phyloP scores from a whole-genome alignment of 768 basidiomycete species.

The Termitomyces sp. region DNA sequence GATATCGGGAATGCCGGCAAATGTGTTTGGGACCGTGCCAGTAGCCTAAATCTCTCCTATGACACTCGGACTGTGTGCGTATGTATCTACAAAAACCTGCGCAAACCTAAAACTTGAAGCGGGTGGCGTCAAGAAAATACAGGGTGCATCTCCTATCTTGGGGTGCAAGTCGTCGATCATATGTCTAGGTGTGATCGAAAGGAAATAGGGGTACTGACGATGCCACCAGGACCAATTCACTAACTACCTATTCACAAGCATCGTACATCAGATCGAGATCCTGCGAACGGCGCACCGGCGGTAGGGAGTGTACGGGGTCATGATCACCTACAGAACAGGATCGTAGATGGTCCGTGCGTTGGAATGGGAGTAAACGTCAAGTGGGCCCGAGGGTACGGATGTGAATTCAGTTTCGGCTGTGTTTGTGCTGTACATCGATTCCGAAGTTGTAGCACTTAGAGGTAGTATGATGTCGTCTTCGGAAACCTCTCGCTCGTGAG shows the following conservation, averaged over 20 bases:
- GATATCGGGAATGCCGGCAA: too few species aligned
- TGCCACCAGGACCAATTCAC: constrained; percentile 5
- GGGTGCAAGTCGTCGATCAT: constrained; percentile 4
- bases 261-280: constrained; percentile 2
- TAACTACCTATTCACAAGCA: neutral
- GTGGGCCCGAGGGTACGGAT: too few species aligned
- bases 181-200: neutral
- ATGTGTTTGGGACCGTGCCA: too few species aligned
- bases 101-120: too few species aligned
- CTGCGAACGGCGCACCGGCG: constrained; percentile 1
- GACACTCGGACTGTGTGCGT: too few species aligned
- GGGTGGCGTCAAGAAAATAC: neutral
- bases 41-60: too few species aligned
- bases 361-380: neutral
- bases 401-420: constrained; percentile 4
- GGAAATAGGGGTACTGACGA: neutral
- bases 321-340: neutral
- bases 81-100: too few species aligned
- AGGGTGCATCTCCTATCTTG: neutral
- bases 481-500: neutral
- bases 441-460: neutral
- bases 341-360: neutral
- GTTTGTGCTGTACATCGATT: constrained; percentile 10
- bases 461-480: neutral
- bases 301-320: constrained; percentile 7